Evolutionary conservation across 148 eudicot species (phyloP), one percentile per base, ranked within the genome.

Genomic region (Vaccinium corymbosum): DNA sequence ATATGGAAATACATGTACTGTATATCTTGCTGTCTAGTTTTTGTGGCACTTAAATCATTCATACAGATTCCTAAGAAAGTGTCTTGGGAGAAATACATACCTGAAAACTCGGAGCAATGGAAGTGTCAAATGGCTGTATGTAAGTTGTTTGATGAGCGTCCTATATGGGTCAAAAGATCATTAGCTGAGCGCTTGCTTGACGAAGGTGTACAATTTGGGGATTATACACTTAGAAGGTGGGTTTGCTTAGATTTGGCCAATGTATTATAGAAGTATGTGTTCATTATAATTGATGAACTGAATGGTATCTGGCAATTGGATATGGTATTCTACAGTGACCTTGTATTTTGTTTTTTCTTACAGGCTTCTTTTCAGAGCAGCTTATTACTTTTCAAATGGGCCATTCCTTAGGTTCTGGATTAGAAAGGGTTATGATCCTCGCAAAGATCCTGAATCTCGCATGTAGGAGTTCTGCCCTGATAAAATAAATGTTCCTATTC

Each of bases 401-500:
- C 99, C 99, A 74, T 97, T 90, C 84, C 95, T 87, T 86, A 89
- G 95, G 87, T 94, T 97, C 89, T 97, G 94, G 93, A 97, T 97
- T 80, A 90, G 90, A 82, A 97, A 95, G 89, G 99, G 99, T 76
- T 97, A 93, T 87, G 99, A 97, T 91, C 99, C 99, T 70, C 97
- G 99, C 86, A 93, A 91, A 85, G 98, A 97, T 88, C 95, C 97
- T 66, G 99, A 94, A 89, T 94, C 98, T 79, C 95, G 98, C 82
- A 86, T 94, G 98, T 97, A 86, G 91, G 93, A 81, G 29, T 50
- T 85, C 78, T 50, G 68, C 71, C 72, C 38, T n/a, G 25, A 14
- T 51, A 14, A 25, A 52, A 27, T 68, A 27, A 50, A 52, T 29
- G 55, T 6, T 77, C 20, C 17, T 32, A 52, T 82, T 72, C 78